Base-by-base conservation (phyloP, 805 yeast genomes). In the Metschnikowia reukaufii region DNA sequence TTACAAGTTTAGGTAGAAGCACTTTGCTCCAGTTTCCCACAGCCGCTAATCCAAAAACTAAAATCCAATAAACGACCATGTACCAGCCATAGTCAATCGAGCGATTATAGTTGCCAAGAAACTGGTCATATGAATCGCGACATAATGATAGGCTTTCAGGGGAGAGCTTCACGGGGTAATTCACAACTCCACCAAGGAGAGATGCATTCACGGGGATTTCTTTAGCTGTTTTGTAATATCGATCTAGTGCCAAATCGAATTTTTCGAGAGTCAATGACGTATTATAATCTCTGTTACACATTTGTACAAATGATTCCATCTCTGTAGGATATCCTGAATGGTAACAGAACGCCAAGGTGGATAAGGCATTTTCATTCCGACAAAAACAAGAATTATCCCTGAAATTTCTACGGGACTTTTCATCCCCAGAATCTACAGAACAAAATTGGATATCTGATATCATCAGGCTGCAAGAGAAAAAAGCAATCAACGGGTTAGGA, bases 61-160 rank as follows among this genome's bases (percentile, higher is more conserved):
- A 47, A 2, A 54, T 47, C 77, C 77, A 72, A 48, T 60, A 72
- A 3, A 55, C 21, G 1, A 63, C 57, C 35, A 70, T 38, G 38
- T 56, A 56, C 23, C 58, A 61, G 16, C 75, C 66, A 51, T 42
- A 13, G 30, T 48, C 41, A 66, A 77, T 68, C 2, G 83, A 76
- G 18, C 64, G 64, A 44, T 69, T 71, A 46, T 68, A 70, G 57
- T 70, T 72, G 8, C 75, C 75, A 36, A 71, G 57, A 48, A 66
- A 72, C 40, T 65, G 71, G 37, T 64, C 68, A 48, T 67, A 70
- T 2, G 72, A 55, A 10, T 50, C 56, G 30, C 58, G 56, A 49
- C 58, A 64, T 2, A 55, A 23, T 4, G 36, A 6, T 9, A 62
- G 58, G 8, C 42, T 39, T 2, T 58, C 38, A 8, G 60, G 61